Evolutionary conservation across 169 alveolate genomes (phyloP).

Genomic region (Theileria parva): DNA sequence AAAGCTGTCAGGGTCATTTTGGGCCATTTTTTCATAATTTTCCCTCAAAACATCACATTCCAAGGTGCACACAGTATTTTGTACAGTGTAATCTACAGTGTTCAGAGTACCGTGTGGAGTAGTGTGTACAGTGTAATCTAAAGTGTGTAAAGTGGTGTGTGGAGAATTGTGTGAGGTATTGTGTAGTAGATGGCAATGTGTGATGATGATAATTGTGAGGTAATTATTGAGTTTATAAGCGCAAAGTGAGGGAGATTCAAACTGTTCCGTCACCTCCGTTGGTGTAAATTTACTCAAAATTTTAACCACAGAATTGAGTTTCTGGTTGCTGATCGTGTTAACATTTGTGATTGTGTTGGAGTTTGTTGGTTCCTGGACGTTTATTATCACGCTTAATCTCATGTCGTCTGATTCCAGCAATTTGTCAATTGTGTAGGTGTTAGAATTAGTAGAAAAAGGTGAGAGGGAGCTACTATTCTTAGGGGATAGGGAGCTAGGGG

Average conservation of each 20-base stretch:
- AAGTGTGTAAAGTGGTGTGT: too few species aligned
- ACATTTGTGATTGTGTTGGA: too few species aligned
- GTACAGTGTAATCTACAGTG: too few species aligned
- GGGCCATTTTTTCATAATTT: not conserved
- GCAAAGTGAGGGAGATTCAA: not conserved
- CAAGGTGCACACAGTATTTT: too few species aligned
- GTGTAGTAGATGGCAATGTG: conserved; percentile 25
- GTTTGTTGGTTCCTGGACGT: conserved; percentile 26
- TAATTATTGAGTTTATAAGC: conserved; percentile 8
- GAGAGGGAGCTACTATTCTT: too few species aligned
- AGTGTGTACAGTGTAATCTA: too few species aligned
- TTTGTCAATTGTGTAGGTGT: too few species aligned
- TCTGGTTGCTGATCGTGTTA: too few species aligned
- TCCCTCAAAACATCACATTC: conserved; percentile 7
- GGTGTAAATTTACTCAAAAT: conserved; percentile 1
- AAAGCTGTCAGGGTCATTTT: not conserved
- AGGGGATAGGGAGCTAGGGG: too few species aligned
- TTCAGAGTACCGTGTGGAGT: too few species aligned
- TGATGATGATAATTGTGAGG: conserved; percentile 16
- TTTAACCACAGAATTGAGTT: conserved; percentile 8
- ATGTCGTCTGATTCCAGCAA: conserved; percentile 41
- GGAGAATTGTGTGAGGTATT: too few species aligned
- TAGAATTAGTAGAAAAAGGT: too few species aligned
- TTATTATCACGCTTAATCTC: conserved; percentile 9
- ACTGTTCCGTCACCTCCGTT: not conserved